Base-by-base conservation (phyloP, 805 yeast species). In the Cyberlindnera maritima region DNA sequence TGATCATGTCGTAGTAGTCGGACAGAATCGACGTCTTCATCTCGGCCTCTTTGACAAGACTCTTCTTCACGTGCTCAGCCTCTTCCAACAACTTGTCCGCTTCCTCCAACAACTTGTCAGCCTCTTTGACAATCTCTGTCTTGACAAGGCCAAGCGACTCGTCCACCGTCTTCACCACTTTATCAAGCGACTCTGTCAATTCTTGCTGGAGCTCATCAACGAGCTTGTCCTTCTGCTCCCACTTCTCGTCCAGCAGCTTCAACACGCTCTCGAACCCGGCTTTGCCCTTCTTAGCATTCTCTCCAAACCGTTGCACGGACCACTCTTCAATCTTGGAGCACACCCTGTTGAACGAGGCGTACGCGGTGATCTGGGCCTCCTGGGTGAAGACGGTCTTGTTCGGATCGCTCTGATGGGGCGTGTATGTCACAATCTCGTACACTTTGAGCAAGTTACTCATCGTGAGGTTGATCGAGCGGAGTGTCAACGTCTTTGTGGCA, bases 321-420 rank as follows among this genome's bases (percentile, higher is more conserved):
- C 97, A 92, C 41, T 89, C 95, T 65, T 92, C 99, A 51, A 92
- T 72, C 64, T 86, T 83, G 61, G 81, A 86, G 63, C 96, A 85
- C 5, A 94, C 66, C 48, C 79, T 75, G 45, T 74, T 67, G 67
- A 89, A 76, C 3, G 85, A 71, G 9, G 89, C 88, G 64, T 83
- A 85, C 0, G 98, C 96, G 2, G 90, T 83, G 56, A 92, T 88
- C 53, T 86, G 89, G 0, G 99, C 99, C 52, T 77, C 80, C 66
- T 92, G 99, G 31, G 69, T 65, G 63, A 91, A 91, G 11, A 70
- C 54, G 0, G 98, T 91, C 44, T 75, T 69, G 1, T 35, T 44
- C 2, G 85, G 81, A 48, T 80, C 70, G 7, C 53, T 58, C 0
- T 77, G 71, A 64, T 87, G 86, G 1, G 97, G 96, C 17, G 62